phyloP scores from a whole-genome alignment of 202 grass and related monocot species.

The Musa balbisiana region DNA sequence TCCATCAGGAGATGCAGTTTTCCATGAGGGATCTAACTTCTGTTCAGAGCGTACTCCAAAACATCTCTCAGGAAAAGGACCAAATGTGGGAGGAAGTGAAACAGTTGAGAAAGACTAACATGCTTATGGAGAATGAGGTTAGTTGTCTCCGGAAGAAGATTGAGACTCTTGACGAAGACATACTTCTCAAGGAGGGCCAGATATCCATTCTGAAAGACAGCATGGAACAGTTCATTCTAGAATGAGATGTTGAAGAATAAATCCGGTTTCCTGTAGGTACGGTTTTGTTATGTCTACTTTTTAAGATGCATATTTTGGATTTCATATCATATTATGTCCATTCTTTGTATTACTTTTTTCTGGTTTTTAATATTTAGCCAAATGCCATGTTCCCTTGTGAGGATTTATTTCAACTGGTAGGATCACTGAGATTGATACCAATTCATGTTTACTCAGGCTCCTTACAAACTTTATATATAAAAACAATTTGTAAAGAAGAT shows the following conservation, averaged over 20 bases:
- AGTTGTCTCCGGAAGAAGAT: conserved; percentile 43
- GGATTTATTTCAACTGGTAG: too few species aligned
- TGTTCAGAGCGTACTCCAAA: conserved; percentile 57
- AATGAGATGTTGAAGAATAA: conserved; percentile 26
- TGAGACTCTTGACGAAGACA: conserved; percentile 50
- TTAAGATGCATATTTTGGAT: not conserved
- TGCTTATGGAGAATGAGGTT: conserved; percentile 37
- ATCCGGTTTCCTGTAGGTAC: not conserved
- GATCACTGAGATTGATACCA: too few species aligned
- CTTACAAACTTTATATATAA: too few species aligned
- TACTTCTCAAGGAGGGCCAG: conserved; percentile 65
- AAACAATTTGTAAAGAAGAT: too few species aligned
- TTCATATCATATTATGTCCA: too few species aligned
- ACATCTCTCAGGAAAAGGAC: conserved; percentile 51
- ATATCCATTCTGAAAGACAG: conserved; percentile 48
- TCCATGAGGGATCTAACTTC: conserved; percentile 46
- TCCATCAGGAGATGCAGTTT: conserved; percentile 48
- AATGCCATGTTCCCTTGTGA: too few species aligned
- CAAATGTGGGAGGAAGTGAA: conserved; percentile 47
- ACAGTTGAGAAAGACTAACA: conserved; percentile 36
- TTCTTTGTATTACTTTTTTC: too few species aligned
- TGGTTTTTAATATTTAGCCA: too few species aligned
- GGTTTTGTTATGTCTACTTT: not conserved
- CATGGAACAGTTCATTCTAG: conserved; percentile 31
- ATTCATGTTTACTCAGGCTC: too few species aligned